Conservation (phyloP, 1,284 basidiomycete genomes). For the Phellinidium pouzarii region DNA sequence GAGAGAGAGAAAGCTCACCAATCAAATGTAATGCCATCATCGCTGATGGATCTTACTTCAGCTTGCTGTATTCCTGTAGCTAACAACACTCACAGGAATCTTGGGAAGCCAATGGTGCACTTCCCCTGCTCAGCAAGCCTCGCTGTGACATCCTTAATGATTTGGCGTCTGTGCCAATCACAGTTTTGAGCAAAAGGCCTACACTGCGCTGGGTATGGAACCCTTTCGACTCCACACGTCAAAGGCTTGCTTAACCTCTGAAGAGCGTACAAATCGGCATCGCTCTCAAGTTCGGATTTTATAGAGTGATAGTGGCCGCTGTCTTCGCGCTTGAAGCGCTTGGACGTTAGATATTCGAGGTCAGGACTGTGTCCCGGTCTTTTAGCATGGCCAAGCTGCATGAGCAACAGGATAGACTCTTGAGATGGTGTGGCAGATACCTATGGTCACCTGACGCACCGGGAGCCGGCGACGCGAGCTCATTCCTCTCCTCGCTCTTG, state of each 20-base stretch:
- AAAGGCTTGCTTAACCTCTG: background rate
- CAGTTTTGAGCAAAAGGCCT: background rate
- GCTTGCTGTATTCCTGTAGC: background rate
- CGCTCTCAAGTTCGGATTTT: background rate
- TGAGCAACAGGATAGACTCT: background rate
- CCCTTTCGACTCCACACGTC: background rate
- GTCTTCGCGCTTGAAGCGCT: background rate
- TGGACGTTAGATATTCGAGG: background rate
- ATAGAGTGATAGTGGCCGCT: background rate
- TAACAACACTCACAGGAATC: slow-evolving; percentile 3
- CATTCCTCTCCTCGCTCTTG: too few relatives aligned
- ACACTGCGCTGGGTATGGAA: slow-evolving; percentile 5
- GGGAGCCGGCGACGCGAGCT: too few relatives aligned
- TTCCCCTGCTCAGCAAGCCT: background rate
- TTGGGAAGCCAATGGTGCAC: background rate
- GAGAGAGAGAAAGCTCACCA: too few relatives aligned
- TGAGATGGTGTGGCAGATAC: background rate
- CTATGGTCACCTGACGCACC: too few relatives aligned
- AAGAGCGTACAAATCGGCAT: background rate
- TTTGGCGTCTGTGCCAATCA: slow-evolving; percentile 1
- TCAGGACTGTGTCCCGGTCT: background rate
- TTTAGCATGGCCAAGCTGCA: background rate
- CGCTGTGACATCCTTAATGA: background rate
- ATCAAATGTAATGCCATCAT: slow-evolving; percentile 14
- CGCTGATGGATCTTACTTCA: background rate